Evolutionary conservation across 441 rosid genomes (phyloP).

Genomic region (Euphorbia celastroides): DNA sequence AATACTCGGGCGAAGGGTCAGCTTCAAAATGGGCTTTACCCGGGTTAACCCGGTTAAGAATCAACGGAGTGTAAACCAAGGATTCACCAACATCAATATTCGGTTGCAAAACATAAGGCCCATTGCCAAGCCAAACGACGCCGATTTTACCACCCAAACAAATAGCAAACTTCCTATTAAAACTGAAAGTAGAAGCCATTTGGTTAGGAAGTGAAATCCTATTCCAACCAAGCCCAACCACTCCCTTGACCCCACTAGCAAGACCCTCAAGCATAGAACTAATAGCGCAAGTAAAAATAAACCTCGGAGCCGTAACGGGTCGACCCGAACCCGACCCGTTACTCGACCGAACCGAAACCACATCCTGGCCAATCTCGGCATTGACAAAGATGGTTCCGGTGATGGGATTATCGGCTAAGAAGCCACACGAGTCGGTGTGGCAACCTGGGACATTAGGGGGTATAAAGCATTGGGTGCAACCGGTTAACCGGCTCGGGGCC

Average conservation of each 20-base stretch:
- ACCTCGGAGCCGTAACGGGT: background rate
- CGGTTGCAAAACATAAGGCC: background rate
- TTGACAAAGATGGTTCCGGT: background rate
- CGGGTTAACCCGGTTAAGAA: conserved; percentile 42
- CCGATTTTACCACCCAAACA: conserved; percentile 20
- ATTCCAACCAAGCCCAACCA: conserved; percentile 18
- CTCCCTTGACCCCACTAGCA: background rate
- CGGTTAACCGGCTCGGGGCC: too few relatives aligned
- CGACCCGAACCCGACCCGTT: background rate
- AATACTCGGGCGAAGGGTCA: conserved; percentile 57
- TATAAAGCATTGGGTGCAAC: too few relatives aligned
- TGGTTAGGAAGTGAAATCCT: conserved; percentile 24
- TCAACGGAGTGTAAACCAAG: conserved; percentile 31
- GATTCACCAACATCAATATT: background rate
- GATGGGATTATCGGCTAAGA: background rate
- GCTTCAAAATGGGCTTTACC: conserved; percentile 20
- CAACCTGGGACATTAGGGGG: background rate
- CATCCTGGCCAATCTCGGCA: background rate
- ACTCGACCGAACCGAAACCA: background rate
- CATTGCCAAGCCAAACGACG: background rate
- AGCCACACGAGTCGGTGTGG: background rate
- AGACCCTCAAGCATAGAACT: background rate
- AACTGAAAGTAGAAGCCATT: conserved; percentile 23
- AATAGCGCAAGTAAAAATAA: background rate
- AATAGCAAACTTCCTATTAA: conserved; percentile 22